Evolutionary conservation across 495 filamentous ascomycete species (phyloP), one percentile per base, ranked within the genome.

Genomic region (Lichina pygmaea): DNA sequence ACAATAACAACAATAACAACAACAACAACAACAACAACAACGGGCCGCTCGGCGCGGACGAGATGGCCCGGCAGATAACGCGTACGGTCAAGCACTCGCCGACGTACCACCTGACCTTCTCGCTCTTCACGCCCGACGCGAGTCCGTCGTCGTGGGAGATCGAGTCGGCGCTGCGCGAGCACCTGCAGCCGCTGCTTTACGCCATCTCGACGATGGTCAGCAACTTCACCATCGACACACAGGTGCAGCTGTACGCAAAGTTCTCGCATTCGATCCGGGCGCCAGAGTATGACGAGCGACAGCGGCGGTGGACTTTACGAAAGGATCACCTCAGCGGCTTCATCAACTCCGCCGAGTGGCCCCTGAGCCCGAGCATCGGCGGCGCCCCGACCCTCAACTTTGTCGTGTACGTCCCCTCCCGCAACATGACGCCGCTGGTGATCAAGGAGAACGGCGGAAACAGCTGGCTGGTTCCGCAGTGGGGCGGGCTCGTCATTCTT

Each of bases 281-380:
- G 12, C 73, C 72, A 0, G 61, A 70, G 46, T 73, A 61, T 49
- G 67, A 77, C 42, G 59, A 66, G 34, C 37, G 57, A 1, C 57
- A 60, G 30, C 61, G 62, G 8, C 60, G 65, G 6, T 82, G 77
- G 70, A 70, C 79, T 3, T 57, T 95, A 10, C 75, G 72, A 51
- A 84, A 81, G 55, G 79, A 93, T 54, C 85, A 93, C 54, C 67
- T 97, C 7, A 81, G 81, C 42, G 82, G 78, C 33, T 97, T 97
- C 55, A 83, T 95, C 60, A 97, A 97, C 53, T 85, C 84, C 33
- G 89, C 89, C 7, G 91, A 97, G 61, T 97, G 89, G 89, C 89
- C 89, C 0, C 61, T 97, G 30, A 86, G 77, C 52, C 89, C 89
- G 12, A 93, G 84, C 54, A 93, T 95, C 52, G 91, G 86, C 34